A percentile compares a stretch with the other conserved stretches of the same genome.
Conservation (phyloP, 257 asterid genomes). For the Euphrasia confusa region DNA sequence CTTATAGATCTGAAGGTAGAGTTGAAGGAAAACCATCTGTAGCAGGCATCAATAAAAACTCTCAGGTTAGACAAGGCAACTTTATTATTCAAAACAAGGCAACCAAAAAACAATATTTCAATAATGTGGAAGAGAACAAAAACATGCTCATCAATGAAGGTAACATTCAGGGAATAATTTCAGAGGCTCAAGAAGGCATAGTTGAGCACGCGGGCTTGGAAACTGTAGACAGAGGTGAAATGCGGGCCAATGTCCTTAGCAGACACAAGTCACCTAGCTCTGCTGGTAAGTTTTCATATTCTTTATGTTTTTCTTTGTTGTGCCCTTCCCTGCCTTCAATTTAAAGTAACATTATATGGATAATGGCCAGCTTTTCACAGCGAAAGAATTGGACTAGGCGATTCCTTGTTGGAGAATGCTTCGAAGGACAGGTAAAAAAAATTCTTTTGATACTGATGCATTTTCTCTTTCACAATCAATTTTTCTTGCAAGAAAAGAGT, state of each 20-base stretch:
- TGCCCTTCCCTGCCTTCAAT: not conserved
- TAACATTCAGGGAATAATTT: slow-evolving; percentile 47
- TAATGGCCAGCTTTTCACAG: slow-evolving; percentile 43
- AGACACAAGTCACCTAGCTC: slow-evolving; percentile 49
- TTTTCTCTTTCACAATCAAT: slow-evolving; percentile 3
- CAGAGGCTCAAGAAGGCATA: slow-evolving; percentile 42
- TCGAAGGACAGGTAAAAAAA: slow-evolving; percentile 56
- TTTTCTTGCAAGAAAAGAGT: too few species aligned
- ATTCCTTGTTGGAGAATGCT: slow-evolving; percentile 43
- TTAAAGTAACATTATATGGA: slow-evolving; percentile 20
- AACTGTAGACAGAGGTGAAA: slow-evolving; percentile 37
- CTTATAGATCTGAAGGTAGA: slow-evolving; percentile 37
- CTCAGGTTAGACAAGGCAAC: slow-evolving; percentile 43
- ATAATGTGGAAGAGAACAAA: slow-evolving; percentile 22
- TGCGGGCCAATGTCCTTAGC: slow-evolving; percentile 39
- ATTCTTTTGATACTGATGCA: slow-evolving; percentile 2
- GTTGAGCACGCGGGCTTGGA: slow-evolving; percentile 37
- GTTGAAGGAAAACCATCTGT: slow-evolving; percentile 32
- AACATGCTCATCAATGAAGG: slow-evolving; percentile 29
- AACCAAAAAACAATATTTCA: slow-evolving; percentile 8
- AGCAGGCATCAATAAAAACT: slow-evolving; percentile 35
- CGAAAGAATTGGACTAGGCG: slow-evolving; percentile 40
- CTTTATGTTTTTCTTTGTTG: slow-evolving; percentile 2
- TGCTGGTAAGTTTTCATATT: slow-evolving; percentile 40
- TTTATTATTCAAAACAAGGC: slow-evolving; percentile 10